Percentiles rank a stretch among this genome's conserved stretches.
Evolutionary conservation across 1,139 yeast genomes (phyloP).

Genomic region (Geotrichum siamense): DNA sequence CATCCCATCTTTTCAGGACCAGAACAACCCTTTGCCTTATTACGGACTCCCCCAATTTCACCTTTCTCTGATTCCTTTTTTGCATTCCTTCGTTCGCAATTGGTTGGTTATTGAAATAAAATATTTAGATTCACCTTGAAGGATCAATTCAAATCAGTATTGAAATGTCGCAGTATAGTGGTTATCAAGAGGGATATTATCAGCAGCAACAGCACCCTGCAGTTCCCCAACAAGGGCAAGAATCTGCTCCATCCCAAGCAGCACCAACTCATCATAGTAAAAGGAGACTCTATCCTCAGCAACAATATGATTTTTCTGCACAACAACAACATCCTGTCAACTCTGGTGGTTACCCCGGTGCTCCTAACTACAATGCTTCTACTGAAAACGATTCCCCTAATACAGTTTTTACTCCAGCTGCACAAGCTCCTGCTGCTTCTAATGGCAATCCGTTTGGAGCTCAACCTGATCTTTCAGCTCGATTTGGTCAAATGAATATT

Average conservation of each 20-base stretch:
- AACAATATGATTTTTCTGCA: constrained; percentile 17
- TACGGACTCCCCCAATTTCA: not conserved
- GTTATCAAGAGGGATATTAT: constrained; percentile 11
- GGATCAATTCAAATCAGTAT: not conserved
- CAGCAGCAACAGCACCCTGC: constrained; percentile 13
- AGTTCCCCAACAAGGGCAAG: constrained; percentile 1
- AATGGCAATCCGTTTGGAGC: constrained; percentile 10
- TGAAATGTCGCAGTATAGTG: constrained; percentile 17
- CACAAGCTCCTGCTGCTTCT: constrained; percentile 9
- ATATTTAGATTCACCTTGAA: not conserved
- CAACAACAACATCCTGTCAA: constrained; percentile 8
- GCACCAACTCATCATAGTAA: constrained; percentile 13
- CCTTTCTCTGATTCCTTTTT: not conserved
- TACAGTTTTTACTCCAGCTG: constrained; percentile 19
- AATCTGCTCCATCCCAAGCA: not conserved
- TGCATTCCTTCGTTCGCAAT: not conserved
- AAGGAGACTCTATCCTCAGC: constrained; percentile 17
- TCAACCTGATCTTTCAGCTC: constrained; percentile 22
- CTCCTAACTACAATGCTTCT: constrained; percentile 12
- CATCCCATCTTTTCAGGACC: constrained; percentile 1
- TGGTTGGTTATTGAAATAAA: not conserved
- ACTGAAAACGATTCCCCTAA: constrained; percentile 8
- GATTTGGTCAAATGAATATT: constrained; percentile 26
- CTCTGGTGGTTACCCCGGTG: constrained; percentile 6
- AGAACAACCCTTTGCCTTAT: not conserved